These are phyloP conservation scores for Oxytropis ochrocephala DNA, from an alignment of 306 rosid genomes.

Conservation along the genomic window DNA sequence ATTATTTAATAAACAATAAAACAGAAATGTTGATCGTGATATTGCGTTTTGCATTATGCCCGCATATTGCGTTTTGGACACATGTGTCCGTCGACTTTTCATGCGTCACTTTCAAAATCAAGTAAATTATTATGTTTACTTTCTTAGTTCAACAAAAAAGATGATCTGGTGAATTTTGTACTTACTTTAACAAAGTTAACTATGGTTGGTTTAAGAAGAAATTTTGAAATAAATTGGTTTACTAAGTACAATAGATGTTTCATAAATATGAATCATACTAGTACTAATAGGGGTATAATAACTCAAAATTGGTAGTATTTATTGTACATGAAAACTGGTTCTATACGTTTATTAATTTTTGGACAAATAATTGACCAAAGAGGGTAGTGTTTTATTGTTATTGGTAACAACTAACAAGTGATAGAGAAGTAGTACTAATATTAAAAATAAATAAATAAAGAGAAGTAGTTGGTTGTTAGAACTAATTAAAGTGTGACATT, in stretches of 20 bases:
- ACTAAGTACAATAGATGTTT: too few relatives aligned
- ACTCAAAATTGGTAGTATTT: too few relatives aligned
- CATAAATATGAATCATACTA: too few relatives aligned
- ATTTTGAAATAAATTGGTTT: too few relatives aligned
- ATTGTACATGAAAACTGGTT: too few relatives aligned
- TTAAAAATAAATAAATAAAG: too few relatives aligned
- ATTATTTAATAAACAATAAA: background rate
- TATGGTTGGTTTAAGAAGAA: background rate
- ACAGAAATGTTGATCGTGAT: background rate
- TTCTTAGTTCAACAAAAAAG: background rate
- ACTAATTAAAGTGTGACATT: background rate
- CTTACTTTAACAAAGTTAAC: background rate
- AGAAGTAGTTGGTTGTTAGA: background rate
- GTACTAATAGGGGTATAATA: too few relatives aligned
- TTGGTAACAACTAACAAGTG: too few relatives aligned
- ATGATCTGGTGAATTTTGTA: background rate
- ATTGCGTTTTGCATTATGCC: background rate
- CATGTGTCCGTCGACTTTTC: background rate
- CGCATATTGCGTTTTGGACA: background rate
- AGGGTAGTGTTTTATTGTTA: too few relatives aligned
- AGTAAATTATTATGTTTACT: background rate
- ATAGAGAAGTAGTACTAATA: too few relatives aligned
- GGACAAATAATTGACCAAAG: too few relatives aligned
- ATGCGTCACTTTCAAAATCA: background rate
- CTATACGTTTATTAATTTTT: too few relatives aligned